phyloP scores from a whole-genome alignment of 345 rosid genomes.

The rapeseed (Brassica napus) region Da-Ae NC_063435.1:8378001-8378500 shows the following conservation, averaged over 20 bases:
- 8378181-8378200: conserved; percentile 55
- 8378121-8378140: conserved; percentile 49
- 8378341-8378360: background rate
- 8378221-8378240: conserved; percentile 26
- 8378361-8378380: conserved; percentile 20
- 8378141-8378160: conserved; percentile 53
- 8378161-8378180: conserved; percentile 56
- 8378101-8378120: conserved; percentile 45
- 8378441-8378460: background rate
- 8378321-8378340: conserved; percentile 27
- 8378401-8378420: conserved; percentile 13
- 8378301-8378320: conserved; percentile 53
- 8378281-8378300: conserved; percentile 31
- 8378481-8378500: conserved; percentile 36
- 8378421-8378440: background rate
- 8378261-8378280: conserved; percentile 15
- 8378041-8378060: conserved; percentile 31
- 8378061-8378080: conserved; percentile 58
- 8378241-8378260: conserved; percentile 1
- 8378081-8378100: conserved; percentile 30
- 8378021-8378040: conserved; percentile 42
- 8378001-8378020: conserved; percentile 75
- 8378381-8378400: background rate
- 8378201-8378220: conserved; percentile 57
- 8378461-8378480: background rate